Evolutionary conservation across 2,329 filamentous ascomycete species (phyloP), one percentile per base, ranked within the genome.

Genomic region (Cytospora leucostoma): DNA sequence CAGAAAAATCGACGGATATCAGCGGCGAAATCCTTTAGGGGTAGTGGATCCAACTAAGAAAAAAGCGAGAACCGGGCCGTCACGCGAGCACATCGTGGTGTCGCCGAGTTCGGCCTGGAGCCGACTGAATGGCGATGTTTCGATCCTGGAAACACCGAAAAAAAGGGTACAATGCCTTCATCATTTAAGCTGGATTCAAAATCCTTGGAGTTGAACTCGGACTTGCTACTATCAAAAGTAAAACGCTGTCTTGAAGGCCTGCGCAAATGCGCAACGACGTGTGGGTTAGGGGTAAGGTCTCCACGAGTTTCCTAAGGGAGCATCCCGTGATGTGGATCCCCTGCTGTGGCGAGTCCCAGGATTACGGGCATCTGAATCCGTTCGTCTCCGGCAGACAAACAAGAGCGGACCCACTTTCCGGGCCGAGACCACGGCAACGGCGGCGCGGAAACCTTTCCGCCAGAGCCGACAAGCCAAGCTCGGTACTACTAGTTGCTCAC

Each of bases 401-500:
- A 2, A 15, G 15, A 15, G 17, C 13, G 15, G 15, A n/a, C 34
- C 52, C 52, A 55, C 52, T 21, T 17, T 15, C n/a, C 52, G 52
- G 34, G 4, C 52, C 52, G 52, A 37, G 32, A 11, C 52, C 52
- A 55, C 33, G 34, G 34, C 19, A 34, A 19, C 32, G 52, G 52
- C 15, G 34, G 15, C 34, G 52, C 52, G 52, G 52, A 55, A 55
- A 34, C 12, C 10, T 21, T 55, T 55, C 52, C 52, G 52, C 32
- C 49, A 55, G n/a, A 55, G 52, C 52, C 52, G 52, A 53, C 35
- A 44, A 44, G n/a, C 38, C 17, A 44, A 44, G 5, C 15, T 44
- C 38, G 38, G 8, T 44, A 27, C 4, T 2, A 27, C 38, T n/a
- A 8, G 38, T n/a, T 44, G 6, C 10, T 61, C 51, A 73, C 65